Evolutionary conservation across 2,329 filamentous ascomycete species (phyloP), one percentile per base, ranked within the genome.

Genomic region (Ophioceras dolichostomum): DNA sequence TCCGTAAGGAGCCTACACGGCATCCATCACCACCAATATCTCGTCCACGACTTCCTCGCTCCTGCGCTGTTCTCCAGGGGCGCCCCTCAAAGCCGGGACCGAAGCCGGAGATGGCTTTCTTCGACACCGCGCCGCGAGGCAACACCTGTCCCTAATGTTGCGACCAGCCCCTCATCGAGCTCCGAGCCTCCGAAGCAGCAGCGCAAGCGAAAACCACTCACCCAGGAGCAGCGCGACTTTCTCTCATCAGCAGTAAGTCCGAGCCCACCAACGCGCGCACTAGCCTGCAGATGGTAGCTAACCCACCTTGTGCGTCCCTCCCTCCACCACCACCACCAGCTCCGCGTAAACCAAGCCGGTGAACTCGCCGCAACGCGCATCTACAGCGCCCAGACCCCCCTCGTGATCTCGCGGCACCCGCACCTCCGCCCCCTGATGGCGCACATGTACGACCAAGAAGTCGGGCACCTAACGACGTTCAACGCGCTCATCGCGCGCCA

Each of bases 391-490:
- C 91, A 98, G 59, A 89, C 78, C 1, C 86, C 88, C 1, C 74
- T 79, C n/a, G 64, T 96, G 37, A 68, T 86, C 39, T 73, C 75
- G 46, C 74, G 80, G 4, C 80, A 95, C 56, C 89, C 91, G 1
- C 83, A 94, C 54, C 77, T 98, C 14, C 80, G 85, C 6, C 82
- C 86, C 0, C 64, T 96, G 22, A 94, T 98, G 86, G 76, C 79
- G 49, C 91, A 96, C 69, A 98, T 98, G 91, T 88, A 94, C 66
- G 85, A 91, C 51, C 91, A 98, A 58, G 91, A 98, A 66, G 86
- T 76, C 10, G 81, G 77, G 8, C 91, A 98, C 59, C 78, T 96
- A 48, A 60, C 65, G 4, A 91, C 79, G 26, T 98, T 96, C 70
- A 94, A 94, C 59, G 51, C 66, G 3, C 70, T 96, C 19, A 67